Percentiles rank a stretch among this genome's conserved stretches.
These are phyloP conservation scores for Blastobotrys malaysiensis DNA, from an alignment of 1,139 yeast genomes.

Conservation along the genomic window DNA sequence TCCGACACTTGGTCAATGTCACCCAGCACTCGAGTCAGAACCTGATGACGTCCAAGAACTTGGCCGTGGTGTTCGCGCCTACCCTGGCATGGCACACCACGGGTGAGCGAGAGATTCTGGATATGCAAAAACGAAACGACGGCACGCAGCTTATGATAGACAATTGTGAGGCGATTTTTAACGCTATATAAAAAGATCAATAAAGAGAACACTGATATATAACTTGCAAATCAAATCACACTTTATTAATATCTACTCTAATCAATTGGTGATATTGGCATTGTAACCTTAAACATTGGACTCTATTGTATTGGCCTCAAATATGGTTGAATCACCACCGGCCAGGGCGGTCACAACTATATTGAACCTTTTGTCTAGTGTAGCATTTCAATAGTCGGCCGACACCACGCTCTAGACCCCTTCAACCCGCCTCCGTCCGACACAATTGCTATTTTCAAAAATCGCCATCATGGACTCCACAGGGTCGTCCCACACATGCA, in stretches of 20 bases:
- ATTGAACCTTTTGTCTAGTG: too few relatives aligned
- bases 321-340: too few relatives aligned
- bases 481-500: too few relatives aligned
- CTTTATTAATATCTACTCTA: too few relatives aligned
- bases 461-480: neutral
- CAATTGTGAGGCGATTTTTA: slow-evolving; percentile 43
- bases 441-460: neutral
- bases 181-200: neutral
- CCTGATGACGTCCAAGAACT: slow-evolving; percentile 71
- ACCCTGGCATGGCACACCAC: slow-evolving; percentile 76
- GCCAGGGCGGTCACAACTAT: too few relatives aligned
- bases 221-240: too few relatives aligned
- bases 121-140: slow-evolving; percentile 78
- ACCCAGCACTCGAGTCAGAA: slow-evolving; percentile 29
- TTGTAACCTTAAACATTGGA: too few relatives aligned
- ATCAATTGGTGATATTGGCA: too few relatives aligned
- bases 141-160: slow-evolving; percentile 72
- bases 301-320: too few relatives aligned
- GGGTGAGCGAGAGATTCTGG: slow-evolving; percentile 80
- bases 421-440: too few relatives aligned
- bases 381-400: too few relatives aligned
- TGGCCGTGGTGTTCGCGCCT: slow-evolving; percentile 95
- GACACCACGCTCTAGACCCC: too few relatives aligned
- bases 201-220: neutral
- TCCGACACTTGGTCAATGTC: slow-evolving; percentile 51